Evolutionary conservation across 2,329 filamentous ascomycete species (phyloP).

Genomic region (Aspergillus sp.): DNA sequence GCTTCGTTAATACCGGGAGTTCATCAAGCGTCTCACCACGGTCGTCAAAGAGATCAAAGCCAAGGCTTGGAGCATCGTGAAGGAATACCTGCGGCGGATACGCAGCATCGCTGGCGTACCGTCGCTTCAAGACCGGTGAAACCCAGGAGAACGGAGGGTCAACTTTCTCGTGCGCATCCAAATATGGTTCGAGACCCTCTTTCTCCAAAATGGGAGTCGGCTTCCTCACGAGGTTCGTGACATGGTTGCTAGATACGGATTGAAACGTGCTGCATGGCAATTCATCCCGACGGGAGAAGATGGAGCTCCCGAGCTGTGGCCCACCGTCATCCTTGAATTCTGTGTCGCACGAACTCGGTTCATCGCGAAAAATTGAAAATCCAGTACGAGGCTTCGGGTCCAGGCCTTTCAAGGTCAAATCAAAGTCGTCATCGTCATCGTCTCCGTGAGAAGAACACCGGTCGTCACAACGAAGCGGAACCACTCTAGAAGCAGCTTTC

Average conservation of each 20-base stretch:
- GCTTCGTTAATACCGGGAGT: conserved; percentile 14
- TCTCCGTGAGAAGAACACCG: conserved; percentile 11
- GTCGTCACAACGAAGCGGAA: conserved; percentile 10
- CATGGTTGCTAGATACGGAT: conserved; percentile 9
- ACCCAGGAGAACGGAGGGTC: conserved; percentile 19
- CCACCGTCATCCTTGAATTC: conserved; percentile 6
- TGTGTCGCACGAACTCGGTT: conserved; percentile 6
- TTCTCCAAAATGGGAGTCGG: conserved; percentile 17
- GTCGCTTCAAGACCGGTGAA: conserved; percentile 16
- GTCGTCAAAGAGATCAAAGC: conserved; percentile 17
- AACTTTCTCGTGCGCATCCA: conserved; percentile 17
- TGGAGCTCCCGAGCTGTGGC: conserved; percentile 2
- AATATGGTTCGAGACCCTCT: conserved; percentile 32
- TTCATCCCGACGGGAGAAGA: conserved; percentile 12
- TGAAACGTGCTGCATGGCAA: conserved; percentile 6
- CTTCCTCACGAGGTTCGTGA: conserved; percentile 5
- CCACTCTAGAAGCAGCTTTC: conserved; percentile 11
- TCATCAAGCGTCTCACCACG: conserved; percentile 24
- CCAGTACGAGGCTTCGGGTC: conserved; percentile 21
- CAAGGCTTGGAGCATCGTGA: conserved; percentile 12
- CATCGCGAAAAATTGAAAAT: conserved; percentile 34
- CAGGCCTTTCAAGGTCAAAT: conserved; percentile 22
- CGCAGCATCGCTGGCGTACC: conserved; percentile 9
- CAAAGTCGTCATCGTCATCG: conserved; percentile 27
- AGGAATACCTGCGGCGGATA: conserved; percentile 21